phyloP scores from a whole-genome alignment of 306 rosid genomes.

The Quercus dentata region DNA sequence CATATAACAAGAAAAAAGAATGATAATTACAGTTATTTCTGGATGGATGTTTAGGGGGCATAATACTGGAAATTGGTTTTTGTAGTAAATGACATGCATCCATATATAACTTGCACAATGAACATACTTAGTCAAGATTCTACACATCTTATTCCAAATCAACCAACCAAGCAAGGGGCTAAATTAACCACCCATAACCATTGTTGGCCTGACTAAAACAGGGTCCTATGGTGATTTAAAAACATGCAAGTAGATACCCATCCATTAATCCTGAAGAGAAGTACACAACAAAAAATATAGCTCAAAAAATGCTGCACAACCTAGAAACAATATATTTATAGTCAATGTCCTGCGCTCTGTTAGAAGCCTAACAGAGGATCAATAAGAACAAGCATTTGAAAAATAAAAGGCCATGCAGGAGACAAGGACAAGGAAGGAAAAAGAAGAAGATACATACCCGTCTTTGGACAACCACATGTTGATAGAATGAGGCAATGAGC shows the following conservation, averaged over 20 bases:
- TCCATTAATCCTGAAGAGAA: no score
- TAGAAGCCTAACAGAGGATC: not conserved
- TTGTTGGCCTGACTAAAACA: no score
- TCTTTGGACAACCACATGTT: conserved; percentile 96
- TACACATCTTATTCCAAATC: conserved; percentile 9
- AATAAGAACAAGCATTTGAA: conserved; percentile 7
- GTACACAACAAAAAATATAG: no score
- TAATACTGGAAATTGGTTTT: not conserved
- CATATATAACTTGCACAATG: not conserved
- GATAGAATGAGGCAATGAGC: conserved; percentile 95
- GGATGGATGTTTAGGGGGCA: conserved; percentile 10
- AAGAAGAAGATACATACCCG: conserved; percentile 56
- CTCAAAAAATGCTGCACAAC: no score
- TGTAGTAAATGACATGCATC: conserved; percentile 7
- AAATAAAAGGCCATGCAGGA: not conserved
- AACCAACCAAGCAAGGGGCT: not conserved
- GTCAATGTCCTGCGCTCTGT: no score
- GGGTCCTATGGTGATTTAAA: no score
- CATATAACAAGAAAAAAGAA: conserved; percentile 1
- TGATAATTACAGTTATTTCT: not conserved
- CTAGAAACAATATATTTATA: no score
- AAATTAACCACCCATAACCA: not conserved
- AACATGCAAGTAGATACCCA: no score
- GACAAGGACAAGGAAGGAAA: not conserved
- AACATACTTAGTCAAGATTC: not conserved